Evolutionary conservation across 2,329 filamentous ascomycete genomes (phyloP).

Genomic region (Botryotinia narcissicola): DNA sequence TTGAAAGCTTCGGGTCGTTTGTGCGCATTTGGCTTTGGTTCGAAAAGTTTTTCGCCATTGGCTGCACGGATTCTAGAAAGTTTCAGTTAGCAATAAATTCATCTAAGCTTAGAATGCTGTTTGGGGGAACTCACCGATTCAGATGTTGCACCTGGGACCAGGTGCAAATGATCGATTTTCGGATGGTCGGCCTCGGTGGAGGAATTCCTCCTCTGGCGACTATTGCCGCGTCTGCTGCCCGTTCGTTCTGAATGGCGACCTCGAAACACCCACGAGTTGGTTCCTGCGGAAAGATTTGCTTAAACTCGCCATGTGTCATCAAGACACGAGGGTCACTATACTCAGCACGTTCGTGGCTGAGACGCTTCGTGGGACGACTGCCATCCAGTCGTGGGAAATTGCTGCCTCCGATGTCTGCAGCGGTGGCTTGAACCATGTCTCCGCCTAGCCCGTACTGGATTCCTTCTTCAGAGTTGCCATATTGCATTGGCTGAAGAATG

Average conservation of each 20-base stretch:
- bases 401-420: background rate
- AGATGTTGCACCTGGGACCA: background rate
- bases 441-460: background rate
- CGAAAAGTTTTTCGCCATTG: background rate
- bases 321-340: background rate
- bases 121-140: background rate
- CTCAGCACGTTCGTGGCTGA: background rate
- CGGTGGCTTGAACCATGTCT: background rate
- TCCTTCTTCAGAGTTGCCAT: background rate
- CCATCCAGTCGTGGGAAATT: rapidly evolving
- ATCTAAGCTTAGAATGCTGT: rapidly evolving
- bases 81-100: background rate
- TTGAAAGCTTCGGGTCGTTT: rapidly evolving
- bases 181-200: background rate
- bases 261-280: background rate
- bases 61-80: background rate
- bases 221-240: background rate
- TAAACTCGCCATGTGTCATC: background rate
- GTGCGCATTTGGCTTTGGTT: background rate
- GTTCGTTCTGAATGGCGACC: background rate
- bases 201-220: background rate
- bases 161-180: background rate
- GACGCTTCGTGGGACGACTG: background rate
- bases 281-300: background rate
- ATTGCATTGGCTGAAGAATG: background rate